phyloP scores from a whole-genome alignment of 305 asterid species.

The Andrographis paniculata region DNA sequence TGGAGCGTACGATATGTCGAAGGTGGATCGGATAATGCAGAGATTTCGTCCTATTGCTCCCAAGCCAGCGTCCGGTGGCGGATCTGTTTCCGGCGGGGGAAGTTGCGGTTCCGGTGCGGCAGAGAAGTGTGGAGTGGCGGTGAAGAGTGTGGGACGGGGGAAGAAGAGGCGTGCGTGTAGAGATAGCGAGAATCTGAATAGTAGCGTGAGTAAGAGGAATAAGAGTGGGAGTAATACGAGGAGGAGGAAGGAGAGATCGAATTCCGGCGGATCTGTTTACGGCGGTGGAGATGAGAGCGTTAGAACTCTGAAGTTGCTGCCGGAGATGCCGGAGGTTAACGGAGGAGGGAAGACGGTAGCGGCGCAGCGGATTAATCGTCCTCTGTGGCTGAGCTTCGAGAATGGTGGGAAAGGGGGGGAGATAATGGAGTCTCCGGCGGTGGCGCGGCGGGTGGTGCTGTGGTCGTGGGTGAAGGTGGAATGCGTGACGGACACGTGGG shows the following conservation, averaged over 20 bases:
- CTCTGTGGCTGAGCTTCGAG: too few relatives aligned
- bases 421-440: not conserved
- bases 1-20: slow-evolving; percentile 36
- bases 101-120: slow-evolving; percentile 8
- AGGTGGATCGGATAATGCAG: slow-evolving; percentile 46
- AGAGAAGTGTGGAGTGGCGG: not conserved
- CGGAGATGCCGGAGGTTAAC: slow-evolving; percentile 39
- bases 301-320: slow-evolving; percentile 25
- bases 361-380: slow-evolving; percentile 6
- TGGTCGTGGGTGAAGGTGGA: slow-evolving; percentile 36
- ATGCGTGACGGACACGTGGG: slow-evolving; percentile 31
- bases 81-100: slow-evolving; percentile 22
- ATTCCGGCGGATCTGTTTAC: not conserved
- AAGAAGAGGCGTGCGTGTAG: slow-evolving; percentile 21
- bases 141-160: slow-evolving; percentile 5
- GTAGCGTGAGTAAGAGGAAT: not conserved
- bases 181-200: slow-evolving; percentile 9
- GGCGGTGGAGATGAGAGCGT: not conserved
- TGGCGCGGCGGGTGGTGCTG: slow-evolving; percentile 5
- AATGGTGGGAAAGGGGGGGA: too few relatives aligned
- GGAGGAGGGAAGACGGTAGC: slow-evolving; percentile 9
- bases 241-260: not conserved
- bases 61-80: slow-evolving; percentile 32
- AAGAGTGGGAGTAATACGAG: not conserved
- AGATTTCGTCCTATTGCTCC: slow-evolving; percentile 72